These are phyloP conservation scores for Bocquillonia castaneifolia DNA, from an alignment of 441 rosid species.

Conservation along the genomic window DNA sequence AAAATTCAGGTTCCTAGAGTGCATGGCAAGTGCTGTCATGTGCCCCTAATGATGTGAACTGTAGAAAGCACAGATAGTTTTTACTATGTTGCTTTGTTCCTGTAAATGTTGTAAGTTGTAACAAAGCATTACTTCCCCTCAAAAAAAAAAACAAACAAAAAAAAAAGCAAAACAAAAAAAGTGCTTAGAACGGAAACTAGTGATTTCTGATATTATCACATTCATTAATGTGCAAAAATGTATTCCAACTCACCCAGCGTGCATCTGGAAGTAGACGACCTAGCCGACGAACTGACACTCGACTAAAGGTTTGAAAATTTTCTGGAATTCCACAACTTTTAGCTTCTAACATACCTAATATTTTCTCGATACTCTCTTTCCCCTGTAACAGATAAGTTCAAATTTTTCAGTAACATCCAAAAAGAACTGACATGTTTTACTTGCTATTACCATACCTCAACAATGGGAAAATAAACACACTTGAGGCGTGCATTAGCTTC, in stretches of 20 bases:
- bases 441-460: slow-evolving; percentile 35
- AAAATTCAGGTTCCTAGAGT: not conserved
- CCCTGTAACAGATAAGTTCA: slow-evolving; percentile 40
- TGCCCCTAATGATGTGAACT: too few species aligned
- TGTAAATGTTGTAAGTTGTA: not conserved
- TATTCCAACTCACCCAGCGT: slow-evolving; percentile 61
- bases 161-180: not conserved
- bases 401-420: not conserved
- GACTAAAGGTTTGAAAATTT: slow-evolving; percentile 46
- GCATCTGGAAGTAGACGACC: slow-evolving; percentile 87
- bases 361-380: slow-evolving; percentile 49
- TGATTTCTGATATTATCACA: not conserved
- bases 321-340: slow-evolving; percentile 39
- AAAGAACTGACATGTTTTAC: not conserved
- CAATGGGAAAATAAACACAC: slow-evolving; percentile 63
- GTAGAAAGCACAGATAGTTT: too few species aligned
- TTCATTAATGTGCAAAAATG: not conserved
- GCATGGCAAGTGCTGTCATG: not conserved
- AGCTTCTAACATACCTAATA: slow-evolving; percentile 44
- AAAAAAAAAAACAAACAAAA: too few species aligned
- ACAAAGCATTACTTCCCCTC: too few species aligned
- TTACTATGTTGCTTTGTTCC: not conserved
- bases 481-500: slow-evolving; percentile 68
- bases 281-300: slow-evolving; percentile 61
- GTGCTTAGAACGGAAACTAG: not conserved